Evolutionary conservation across 306 rosid species (phyloP).

Genomic region (Phaseolus lunatus): DNA sequence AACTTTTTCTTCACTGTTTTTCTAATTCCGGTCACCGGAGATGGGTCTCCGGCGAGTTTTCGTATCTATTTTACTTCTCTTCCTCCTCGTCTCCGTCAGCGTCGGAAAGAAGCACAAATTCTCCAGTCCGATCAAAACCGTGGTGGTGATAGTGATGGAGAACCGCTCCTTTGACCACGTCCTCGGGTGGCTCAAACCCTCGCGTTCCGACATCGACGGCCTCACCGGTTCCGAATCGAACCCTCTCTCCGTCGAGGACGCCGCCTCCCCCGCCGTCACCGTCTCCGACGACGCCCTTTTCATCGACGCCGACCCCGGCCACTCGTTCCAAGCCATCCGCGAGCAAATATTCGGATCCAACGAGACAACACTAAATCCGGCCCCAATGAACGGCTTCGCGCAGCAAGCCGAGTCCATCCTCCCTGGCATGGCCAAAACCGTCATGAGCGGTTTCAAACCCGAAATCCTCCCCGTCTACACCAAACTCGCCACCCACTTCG

Average conservation of each 20-base stretch:
- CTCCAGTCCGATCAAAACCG: slow-evolving; percentile 78
- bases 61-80: slow-evolving; percentile 37
- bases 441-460: slow-evolving; percentile 92
- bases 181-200: slow-evolving; percentile 78
- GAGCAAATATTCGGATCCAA: slow-evolving; percentile 92
- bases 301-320: slow-evolving; percentile 83
- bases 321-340: slow-evolving; percentile 89
- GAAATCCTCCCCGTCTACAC: slow-evolving; percentile 70
- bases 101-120: slow-evolving; percentile 57
- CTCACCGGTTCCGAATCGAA: slow-evolving; percentile 74
- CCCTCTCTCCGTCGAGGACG: slow-evolving; percentile 53
- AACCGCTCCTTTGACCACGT: slow-evolving; percentile 97
- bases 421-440: slow-evolving; percentile 56
- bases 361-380: slow-evolving; percentile 42
- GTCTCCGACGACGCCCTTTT: slow-evolving; percentile 74
- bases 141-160: slow-evolving; percentile 86
- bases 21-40: slow-evolving; percentile 48
- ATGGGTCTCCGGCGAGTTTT: slow-evolving; percentile 63
- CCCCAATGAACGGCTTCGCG: slow-evolving; percentile 91
- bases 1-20: neutral
- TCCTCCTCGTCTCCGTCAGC: slow-evolving; percentile 53
- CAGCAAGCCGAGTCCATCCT: slow-evolving; percentile 71
- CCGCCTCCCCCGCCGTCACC: slow-evolving; percentile 49
- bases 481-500: slow-evolving; percentile 65
- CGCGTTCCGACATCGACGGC: slow-evolving; percentile 86